phyloP scores from a whole-genome alignment of 805 yeast genomes.

The Wickerhamomyces ciferrii region DNA sequence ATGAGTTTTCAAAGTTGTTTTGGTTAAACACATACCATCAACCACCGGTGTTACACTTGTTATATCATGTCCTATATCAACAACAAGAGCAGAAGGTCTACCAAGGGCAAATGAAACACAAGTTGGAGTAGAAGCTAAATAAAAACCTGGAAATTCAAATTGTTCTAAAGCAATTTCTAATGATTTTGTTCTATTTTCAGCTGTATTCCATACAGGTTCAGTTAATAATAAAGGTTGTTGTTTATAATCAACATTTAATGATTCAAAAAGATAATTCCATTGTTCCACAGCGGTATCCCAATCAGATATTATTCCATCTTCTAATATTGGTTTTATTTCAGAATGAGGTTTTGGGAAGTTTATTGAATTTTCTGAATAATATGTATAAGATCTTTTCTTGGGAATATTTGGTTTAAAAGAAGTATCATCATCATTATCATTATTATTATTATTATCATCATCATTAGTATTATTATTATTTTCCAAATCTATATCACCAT shows the following conservation, averaged over 20 bases:
- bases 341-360: slow-evolving; percentile 45
- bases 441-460: slow-evolving; percentile 10
- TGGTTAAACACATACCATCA: slow-evolving; percentile 73
- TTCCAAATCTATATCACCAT: slow-evolving; percentile 19
- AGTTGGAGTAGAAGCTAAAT: slow-evolving; percentile 77
- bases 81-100: slow-evolving; percentile 79
- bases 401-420: slow-evolving; percentile 6
- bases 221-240: slow-evolving; percentile 79
- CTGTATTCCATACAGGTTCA: slow-evolving; percentile 83
- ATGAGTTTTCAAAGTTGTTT: slow-evolving; percentile 64
- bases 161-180: slow-evolving; percentile 69
- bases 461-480: slow-evolving; percentile 9
- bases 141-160: slow-evolving; percentile 74
- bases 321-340: slow-evolving; percentile 52
- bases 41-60: slow-evolving; percentile 75
- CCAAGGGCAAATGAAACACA: slow-evolving; percentile 88
- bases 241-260: slow-evolving; percentile 44
- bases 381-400: slow-evolving; percentile 20
- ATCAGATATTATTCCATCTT: slow-evolving; percentile 61
- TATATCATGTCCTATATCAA: slow-evolving; percentile 79
- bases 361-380: slow-evolving; percentile 35
- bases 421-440: slow-evolving; percentile 15
- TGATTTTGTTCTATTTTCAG: slow-evolving; percentile 58
- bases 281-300: slow-evolving; percentile 85
- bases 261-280: slow-evolving; percentile 56